Conservation (phyloP, 768 basidiomycete genomes). For the Lactarius vividus region DNA sequence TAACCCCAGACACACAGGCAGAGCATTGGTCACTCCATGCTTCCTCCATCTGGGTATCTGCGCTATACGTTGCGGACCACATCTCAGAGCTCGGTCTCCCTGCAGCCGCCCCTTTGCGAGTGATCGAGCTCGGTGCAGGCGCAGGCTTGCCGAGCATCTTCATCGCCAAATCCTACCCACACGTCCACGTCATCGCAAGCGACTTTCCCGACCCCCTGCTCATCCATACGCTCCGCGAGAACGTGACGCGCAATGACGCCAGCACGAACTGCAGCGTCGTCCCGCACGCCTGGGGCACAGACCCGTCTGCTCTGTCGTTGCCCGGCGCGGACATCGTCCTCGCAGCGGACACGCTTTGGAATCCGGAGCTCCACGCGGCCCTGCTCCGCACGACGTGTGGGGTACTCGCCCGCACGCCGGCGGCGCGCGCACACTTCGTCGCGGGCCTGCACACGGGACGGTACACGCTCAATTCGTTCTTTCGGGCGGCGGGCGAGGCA, state of each 20-base stretch:
- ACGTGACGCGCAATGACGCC: slow-evolving; percentile 52
- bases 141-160: slow-evolving; percentile 72
- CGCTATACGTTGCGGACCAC: slow-evolving; percentile 66
- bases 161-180: slow-evolving; percentile 49
- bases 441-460: slow-evolving; percentile 76
- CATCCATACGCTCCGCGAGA: slow-evolving; percentile 55
- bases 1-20: slow-evolving; percentile 62
- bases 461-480: slow-evolving; percentile 65
- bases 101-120: slow-evolving; percentile 26
- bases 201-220: slow-evolving; percentile 72
- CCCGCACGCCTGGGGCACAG: slow-evolving; percentile 66
- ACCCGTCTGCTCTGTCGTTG: slow-evolving; percentile 36
- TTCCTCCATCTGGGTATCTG: slow-evolving; percentile 71
- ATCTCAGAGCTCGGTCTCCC: slow-evolving; percentile 45
- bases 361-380: slow-evolving; percentile 52
- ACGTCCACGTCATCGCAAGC: slow-evolving; percentile 48
- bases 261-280: slow-evolving; percentile 48
- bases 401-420: slow-evolving; percentile 43
- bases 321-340: slow-evolving; percentile 50
- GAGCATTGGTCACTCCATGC: slow-evolving; percentile 77
- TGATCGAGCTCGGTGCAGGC: slow-evolving; percentile 76
- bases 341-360: slow-evolving; percentile 80
- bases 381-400: slow-evolving; percentile 52
- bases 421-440: slow-evolving; percentile 60
- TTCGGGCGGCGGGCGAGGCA: slow-evolving; percentile 38